These are phyloP conservation scores for Aspergillus aculeatus DNA, from an alignment of 2,329 filamentous ascomycete species.

Conservation along the genomic window DNA sequence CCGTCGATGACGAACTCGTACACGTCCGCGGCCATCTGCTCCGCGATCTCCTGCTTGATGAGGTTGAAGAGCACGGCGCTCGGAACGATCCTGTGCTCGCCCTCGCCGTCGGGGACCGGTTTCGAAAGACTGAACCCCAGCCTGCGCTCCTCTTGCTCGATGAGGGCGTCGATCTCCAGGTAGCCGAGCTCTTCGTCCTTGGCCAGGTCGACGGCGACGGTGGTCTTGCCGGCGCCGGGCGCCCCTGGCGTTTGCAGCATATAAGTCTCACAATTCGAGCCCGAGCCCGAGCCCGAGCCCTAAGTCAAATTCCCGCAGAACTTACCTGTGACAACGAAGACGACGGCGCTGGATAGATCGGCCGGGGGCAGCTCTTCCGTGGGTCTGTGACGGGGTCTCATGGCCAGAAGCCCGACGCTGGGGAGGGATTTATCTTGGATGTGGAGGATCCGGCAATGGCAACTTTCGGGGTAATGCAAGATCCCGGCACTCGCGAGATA, in stretches of 20 bases:
- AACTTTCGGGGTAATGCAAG: background rate
- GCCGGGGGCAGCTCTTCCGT: background rate
- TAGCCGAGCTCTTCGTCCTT: background rate
- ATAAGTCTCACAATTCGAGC: background rate
- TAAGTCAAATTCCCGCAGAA: background rate
- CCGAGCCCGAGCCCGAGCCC: background rate
- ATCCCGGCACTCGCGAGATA: background rate
- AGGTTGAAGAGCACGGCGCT: background rate
- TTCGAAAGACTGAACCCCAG: background rate
- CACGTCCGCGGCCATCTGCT: background rate
- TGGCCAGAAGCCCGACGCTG: background rate
- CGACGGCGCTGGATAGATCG: background rate
- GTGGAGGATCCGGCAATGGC: background rate
- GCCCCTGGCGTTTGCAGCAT: background rate
- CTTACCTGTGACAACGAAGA: background rate
- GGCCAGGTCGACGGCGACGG: background rate
- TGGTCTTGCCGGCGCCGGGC: background rate
- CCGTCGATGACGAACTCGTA: slow-evolving; percentile 1
- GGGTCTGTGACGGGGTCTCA: background rate
- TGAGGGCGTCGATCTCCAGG: background rate
- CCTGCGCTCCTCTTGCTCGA: background rate
- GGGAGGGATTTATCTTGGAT: background rate
- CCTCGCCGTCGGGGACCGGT: background rate
- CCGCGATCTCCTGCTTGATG: background rate
- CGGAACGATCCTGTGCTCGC: background rate